A percentile compares a stretch with the other conserved stretches of the same genome.
These are phyloP conservation scores for Fennellomyces sp. DNA, from an alignment of 371 early-diverging fungal species.

Conservation along the genomic window DNA sequence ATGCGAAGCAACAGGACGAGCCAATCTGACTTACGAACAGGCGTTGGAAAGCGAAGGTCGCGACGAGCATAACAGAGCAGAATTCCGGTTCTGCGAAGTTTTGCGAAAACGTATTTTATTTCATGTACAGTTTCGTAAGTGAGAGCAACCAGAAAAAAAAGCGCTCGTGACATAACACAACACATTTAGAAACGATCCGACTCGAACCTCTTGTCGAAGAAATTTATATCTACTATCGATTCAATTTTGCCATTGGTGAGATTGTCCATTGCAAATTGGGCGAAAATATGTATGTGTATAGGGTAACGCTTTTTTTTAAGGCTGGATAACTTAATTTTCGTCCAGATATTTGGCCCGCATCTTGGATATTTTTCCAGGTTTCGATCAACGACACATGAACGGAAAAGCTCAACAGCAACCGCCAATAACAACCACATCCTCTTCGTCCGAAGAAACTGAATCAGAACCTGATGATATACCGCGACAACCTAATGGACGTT, in stretches of 20 bases:
- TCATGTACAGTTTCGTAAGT: constrained; percentile 73
- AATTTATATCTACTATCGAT: constrained; percentile 41
- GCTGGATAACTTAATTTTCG: background rate
- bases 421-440: background rate
- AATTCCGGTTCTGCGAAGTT: constrained; percentile 63
- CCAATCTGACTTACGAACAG: constrained; percentile 78
- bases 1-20: constrained; percentile 77
- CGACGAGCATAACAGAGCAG: constrained; percentile 50
- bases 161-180: background rate
- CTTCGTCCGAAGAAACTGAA: constrained; percentile 16
- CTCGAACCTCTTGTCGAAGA: constrained; percentile 54
- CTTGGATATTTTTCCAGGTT: constrained; percentile 28
- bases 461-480: constrained; percentile 30
- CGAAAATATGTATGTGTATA: constrained; percentile 26
- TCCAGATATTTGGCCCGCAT: constrained; percentile 37
- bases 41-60: constrained; percentile 80
- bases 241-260: constrained; percentile 44
- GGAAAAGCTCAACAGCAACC: background rate
- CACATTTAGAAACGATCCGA: constrained; percentile 39
- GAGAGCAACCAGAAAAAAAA: background rate
- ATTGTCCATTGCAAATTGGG: constrained; percentile 42
- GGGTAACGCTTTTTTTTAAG: background rate
- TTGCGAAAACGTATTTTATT: constrained; percentile 63
- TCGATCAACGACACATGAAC: constrained; percentile 2
- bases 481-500: constrained; percentile 40